Evolutionary conservation across 768 basidiomycete genomes (phyloP).

Genomic region (Lactifluus subvellereus): DNA sequence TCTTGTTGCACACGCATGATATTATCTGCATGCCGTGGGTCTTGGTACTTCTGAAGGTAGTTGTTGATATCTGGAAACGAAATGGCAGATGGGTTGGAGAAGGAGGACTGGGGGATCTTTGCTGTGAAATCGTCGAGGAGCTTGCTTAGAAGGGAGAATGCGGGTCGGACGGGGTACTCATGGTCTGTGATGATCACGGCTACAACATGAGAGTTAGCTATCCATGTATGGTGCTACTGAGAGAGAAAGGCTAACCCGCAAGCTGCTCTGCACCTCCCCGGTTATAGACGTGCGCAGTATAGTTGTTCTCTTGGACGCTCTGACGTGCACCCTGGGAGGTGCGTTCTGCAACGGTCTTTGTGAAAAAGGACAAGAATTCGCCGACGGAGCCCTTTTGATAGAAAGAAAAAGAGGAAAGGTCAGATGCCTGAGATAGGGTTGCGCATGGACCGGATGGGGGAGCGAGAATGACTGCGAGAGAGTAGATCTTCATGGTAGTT

Average conservation of each 20-base stretch:
- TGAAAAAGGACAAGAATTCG: constrained; percentile 93
- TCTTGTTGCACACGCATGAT: constrained; percentile 99
- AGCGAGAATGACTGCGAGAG: constrained; percentile 67
- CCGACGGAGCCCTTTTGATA: constrained; percentile 83
- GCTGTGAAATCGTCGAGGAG: constrained; percentile 86
- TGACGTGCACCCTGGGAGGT: constrained; percentile 86
- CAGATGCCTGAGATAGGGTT: constrained; percentile 61
- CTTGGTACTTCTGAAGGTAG: constrained; percentile 91
- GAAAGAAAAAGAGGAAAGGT: constrained; percentile 89
- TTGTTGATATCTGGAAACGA: constrained; percentile 70
- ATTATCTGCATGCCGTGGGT: constrained; percentile 93
- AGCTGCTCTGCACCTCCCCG: constrained; percentile 80
- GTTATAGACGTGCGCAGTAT: constrained; percentile 92
- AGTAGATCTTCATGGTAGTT: constrained; percentile 75
- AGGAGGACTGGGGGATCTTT: constrained; percentile 69
- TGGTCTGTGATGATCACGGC: constrained; percentile 91
- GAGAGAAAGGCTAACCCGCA: constrained; percentile 51
- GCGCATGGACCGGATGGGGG: constrained; percentile 59
- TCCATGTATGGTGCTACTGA: constrained; percentile 9
- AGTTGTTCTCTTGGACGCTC: constrained; percentile 89
- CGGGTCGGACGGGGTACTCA: constrained; percentile 95
- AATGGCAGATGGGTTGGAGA: constrained; percentile 57
- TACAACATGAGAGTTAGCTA: constrained; percentile 30
- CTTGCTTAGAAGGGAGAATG: constrained; percentile 92
- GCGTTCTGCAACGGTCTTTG: constrained; percentile 86